Percentiles rank a stretch among this genome's conserved stretches.
These are phyloP conservation scores for Cordyceps farinosa DNA, from an alignment of 2,329 filamentous ascomycete species.

Conservation along the genomic window DNA sequence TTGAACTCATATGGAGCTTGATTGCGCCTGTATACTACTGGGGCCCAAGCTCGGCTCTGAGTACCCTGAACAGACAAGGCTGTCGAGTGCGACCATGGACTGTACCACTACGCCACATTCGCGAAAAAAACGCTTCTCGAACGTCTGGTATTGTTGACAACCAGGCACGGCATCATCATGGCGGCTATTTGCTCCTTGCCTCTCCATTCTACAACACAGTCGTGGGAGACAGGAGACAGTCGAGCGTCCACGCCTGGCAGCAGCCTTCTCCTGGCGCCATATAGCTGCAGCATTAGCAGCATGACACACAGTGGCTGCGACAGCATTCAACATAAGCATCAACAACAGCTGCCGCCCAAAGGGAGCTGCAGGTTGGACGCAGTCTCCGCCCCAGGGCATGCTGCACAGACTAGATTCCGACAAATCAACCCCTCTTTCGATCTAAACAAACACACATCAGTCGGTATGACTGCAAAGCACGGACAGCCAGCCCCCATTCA, in stretches of 20 bases:
- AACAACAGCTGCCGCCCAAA: neutral
- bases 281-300: neutral
- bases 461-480: too few species aligned
- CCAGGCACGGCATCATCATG: conserved; percentile 2
- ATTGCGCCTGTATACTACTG: neutral
- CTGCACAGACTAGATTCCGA: neutral
- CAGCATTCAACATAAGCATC: neutral
- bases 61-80: neutral
- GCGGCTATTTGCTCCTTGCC: neutral
- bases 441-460: neutral
- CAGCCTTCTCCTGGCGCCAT: neutral
- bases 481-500: neutral
- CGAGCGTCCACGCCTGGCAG: neutral
- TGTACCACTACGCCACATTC: neutral
- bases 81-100: neutral
- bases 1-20: conserved; percentile 2
- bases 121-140: conserved; percentile 6
- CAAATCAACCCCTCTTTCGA: neutral
- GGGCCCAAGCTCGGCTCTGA: neutral
- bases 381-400: neutral
- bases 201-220: neutral
- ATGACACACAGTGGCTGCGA: neutral
- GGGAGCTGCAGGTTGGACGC: neutral
- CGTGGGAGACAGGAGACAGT: neutral
- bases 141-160: neutral